phyloP scores from a whole-genome alignment of 1,284 basidiomycete species.

The Rhodotorula mucilaginosa region DNA sequence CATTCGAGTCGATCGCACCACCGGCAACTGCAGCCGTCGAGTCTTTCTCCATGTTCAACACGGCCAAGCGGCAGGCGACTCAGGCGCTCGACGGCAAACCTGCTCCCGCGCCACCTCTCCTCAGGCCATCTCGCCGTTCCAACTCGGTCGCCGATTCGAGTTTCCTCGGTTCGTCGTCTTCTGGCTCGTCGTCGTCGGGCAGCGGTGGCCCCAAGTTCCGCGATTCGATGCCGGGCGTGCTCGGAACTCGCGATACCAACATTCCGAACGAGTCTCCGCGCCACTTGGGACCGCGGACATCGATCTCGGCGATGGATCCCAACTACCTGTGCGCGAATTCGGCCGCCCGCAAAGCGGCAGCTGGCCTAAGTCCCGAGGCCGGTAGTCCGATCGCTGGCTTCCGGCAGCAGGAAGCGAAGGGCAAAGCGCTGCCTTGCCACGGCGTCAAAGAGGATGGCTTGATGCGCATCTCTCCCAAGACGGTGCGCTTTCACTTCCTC shows the following conservation, averaged over 20 bases:
- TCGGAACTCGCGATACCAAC: conserved; percentile 16
- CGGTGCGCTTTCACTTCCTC: conserved; percentile 57
- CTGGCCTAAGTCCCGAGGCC: conserved; percentile 30
- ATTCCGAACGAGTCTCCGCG: conserved; percentile 25
- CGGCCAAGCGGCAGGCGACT: conserved; percentile 34
- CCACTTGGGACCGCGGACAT: conserved; percentile 4
- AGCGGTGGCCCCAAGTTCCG: background rate
- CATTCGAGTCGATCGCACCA: conserved; percentile 3
- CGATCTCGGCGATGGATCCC: conserved; percentile 7
- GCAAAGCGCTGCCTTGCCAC: conserved; percentile 91
- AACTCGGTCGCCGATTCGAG: conserved; percentile 37
- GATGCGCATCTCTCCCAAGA: conserved; percentile 80
- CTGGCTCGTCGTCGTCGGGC: background rate
- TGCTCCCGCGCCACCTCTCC: background rate
- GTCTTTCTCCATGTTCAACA: conserved; percentile 21
- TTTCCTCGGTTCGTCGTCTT: background rate
- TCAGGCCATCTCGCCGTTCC: conserved; percentile 19
- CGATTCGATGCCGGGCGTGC: background rate
- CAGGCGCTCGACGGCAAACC: conserved; percentile 36
- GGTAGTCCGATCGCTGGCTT: conserved; percentile 62
- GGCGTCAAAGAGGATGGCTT: conserved; percentile 90
- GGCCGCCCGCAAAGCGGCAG: background rate
- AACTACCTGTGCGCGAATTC: conserved; percentile 10
- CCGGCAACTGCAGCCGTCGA: background rate
- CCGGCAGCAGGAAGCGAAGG: conserved; percentile 85